These are phyloP conservation scores for Claviceps sp. DNA, from an alignment of 2,329 filamentous ascomycete genomes.

Conservation along the genomic window DNA sequence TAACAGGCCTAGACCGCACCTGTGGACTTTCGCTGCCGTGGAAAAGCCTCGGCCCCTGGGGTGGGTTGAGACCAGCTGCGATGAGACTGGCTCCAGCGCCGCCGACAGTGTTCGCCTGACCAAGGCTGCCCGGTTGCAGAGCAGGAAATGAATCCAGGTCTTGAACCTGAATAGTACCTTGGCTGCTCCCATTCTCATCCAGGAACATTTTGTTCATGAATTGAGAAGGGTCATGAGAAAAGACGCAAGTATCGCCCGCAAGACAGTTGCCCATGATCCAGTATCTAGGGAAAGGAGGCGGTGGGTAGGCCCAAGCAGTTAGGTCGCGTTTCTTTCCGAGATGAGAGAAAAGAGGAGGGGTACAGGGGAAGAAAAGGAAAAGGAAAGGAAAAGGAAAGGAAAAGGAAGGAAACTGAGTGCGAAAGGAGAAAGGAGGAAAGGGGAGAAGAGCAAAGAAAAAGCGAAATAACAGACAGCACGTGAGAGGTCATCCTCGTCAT, in stretches of 20 bases:
- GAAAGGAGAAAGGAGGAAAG: not conserved
- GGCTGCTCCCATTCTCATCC: constrained; percentile 49
- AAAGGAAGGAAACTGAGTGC: not conserved
- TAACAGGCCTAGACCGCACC: constrained; percentile 70
- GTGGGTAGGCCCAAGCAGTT: not conserved
- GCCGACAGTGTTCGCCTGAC: constrained; percentile 41
- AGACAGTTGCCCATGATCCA: constrained; percentile 95
- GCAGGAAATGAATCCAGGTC: constrained; percentile 79
- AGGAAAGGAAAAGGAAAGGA: too few species aligned
- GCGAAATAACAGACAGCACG: too few species aligned
- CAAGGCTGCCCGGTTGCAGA: constrained; percentile 46
- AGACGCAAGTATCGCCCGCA: constrained; percentile 85
- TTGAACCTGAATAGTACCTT: constrained; percentile 62
- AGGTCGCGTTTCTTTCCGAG: not conserved
- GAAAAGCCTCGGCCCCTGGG: constrained; percentile 55
- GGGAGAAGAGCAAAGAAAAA: not conserved
- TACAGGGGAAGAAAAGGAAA: not conserved
- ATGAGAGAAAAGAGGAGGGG: too few species aligned
- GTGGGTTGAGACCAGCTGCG: constrained; percentile 47
- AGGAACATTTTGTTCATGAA: constrained; percentile 71
- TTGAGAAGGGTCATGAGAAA: constrained; percentile 87
- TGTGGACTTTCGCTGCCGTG: constrained; percentile 49
- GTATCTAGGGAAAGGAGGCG: constrained; percentile 42
- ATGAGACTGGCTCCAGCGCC: constrained; percentile 33
- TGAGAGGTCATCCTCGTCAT: not conserved